A percentile compares a stretch with the other conserved stretches of the same genome.
Conservation (phyloP, 2,329 filamentous ascomycete species). For the Septoria petroselini region DNA sequence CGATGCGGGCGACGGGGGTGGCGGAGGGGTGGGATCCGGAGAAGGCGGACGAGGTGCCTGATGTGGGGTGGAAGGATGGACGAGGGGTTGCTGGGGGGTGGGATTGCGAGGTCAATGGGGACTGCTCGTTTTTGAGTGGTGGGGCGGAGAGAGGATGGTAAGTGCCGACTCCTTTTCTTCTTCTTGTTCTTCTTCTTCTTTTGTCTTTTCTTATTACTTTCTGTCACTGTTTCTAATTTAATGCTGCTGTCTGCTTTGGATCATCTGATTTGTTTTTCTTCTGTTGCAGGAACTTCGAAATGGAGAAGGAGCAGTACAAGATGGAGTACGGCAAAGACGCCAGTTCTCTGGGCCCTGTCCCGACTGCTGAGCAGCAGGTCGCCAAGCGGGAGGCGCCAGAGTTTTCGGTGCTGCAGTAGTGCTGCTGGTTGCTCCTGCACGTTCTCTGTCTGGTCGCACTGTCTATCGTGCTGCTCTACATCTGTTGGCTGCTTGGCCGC, state of each 20-base stretch:
- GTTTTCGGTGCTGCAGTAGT: slow-evolving; percentile 10
- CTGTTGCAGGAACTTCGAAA: slow-evolving; percentile 35
- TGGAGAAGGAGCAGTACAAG: slow-evolving; percentile 26
- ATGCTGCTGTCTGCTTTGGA: not conserved
- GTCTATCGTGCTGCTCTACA: not conserved
- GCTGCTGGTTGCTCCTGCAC: not conserved
- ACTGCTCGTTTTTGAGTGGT: slow-evolving; percentile 74
- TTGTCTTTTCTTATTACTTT: not conserved
- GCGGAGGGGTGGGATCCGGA: slow-evolving; percentile 31
- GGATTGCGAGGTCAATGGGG: slow-evolving; percentile 75
- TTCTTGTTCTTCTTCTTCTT: slow-evolving; percentile 1
- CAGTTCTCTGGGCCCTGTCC: slow-evolving; percentile 2
- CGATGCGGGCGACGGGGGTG: slow-evolving; percentile 6
- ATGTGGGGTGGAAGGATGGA: slow-evolving; percentile 55
- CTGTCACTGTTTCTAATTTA: not conserved
- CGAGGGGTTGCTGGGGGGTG: slow-evolving; percentile 71
- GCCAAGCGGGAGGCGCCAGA: slow-evolving; percentile 5
- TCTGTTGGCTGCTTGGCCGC: not conserved
- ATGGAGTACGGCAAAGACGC: slow-evolving; percentile 10
- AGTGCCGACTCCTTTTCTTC: slow-evolving; percentile 33
- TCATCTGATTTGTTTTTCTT: slow-evolving; percentile 12
- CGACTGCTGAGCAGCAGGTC: slow-evolving; percentile 17
- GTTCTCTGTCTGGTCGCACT: not conserved
- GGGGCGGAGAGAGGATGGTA: slow-evolving; percentile 90
- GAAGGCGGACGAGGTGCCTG: slow-evolving; percentile 40